phyloP scores from a whole-genome alignment of 116 monocot genomes.

The Trichopus zeylanicus region DNA sequence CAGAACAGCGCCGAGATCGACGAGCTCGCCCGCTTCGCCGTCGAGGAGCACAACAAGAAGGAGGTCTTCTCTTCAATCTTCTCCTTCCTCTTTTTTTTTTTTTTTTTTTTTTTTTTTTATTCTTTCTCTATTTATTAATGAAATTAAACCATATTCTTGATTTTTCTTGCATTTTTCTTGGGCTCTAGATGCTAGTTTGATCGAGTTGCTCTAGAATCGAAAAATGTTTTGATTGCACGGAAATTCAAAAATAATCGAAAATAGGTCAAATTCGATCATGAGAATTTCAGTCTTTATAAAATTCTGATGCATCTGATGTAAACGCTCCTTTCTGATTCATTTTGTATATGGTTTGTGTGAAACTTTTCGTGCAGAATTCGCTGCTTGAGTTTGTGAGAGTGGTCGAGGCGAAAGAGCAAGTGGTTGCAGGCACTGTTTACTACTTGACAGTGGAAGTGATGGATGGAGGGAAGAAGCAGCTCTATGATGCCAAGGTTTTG shows the following conservation, averaged over 20 bases:
- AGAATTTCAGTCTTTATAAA: no score
- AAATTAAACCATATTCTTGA: no score
- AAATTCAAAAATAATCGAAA: no score
- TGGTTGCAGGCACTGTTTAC: slow-evolving; percentile 56
- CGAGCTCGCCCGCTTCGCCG: slow-evolving; percentile 58
- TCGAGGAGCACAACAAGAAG: slow-evolving; percentile 74
- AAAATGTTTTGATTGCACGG: no score
- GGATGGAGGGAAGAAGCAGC: slow-evolving; percentile 54
- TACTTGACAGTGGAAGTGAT: slow-evolving; percentile 61
- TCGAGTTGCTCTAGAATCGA: no score
- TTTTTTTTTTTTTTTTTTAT: no score
- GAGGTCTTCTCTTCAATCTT: slow-evolving; percentile 16
- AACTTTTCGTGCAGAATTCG: slow-evolving; percentile 37
- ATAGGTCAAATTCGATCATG: no score
- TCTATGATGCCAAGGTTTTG: slow-evolving; percentile 73
- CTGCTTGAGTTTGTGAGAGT: slow-evolving; percentile 53
- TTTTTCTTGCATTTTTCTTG: no score
- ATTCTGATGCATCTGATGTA: not conserved
- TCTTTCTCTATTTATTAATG: no score
- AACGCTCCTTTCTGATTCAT: not conserved
- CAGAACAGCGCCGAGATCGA: slow-evolving; percentile 45
- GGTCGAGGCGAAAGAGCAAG: slow-evolving; percentile 54
- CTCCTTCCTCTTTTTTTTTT: not conserved
- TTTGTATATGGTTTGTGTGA: not conserved
- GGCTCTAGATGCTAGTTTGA: no score